Conservation (phyloP, 192 early-diverging fungal genomes). For the Dissophora globulifera region DNA sequence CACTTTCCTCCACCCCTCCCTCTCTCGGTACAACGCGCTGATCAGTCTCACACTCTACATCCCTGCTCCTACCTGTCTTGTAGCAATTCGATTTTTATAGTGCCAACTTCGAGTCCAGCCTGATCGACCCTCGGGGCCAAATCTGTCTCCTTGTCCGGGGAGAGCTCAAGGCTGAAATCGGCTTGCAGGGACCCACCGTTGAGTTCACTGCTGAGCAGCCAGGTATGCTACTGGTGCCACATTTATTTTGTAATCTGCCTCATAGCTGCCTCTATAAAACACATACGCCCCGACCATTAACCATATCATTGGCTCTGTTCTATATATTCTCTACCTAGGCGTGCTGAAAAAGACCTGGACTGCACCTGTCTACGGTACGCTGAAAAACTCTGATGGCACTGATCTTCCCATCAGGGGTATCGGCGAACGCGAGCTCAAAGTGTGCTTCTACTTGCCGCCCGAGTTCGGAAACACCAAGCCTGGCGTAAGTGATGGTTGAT, state of each 20-base stretch:
- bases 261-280: too few species aligned
- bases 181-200: background rate
- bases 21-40: too few species aligned
- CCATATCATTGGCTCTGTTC: background rate
- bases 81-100: background rate
- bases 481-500: constrained; percentile 6
- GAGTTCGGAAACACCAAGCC: background rate
- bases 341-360: background rate
- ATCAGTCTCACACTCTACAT: too few species aligned
- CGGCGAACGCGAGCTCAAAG: background rate
- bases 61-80: too few species aligned
- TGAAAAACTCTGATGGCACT: background rate
- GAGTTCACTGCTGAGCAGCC: background rate
- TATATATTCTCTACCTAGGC: background rate
- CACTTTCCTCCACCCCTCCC: too few species aligned
- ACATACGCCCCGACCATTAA: background rate
- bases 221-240: too few species aligned
- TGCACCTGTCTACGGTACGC: background rate
- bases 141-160: constrained; percentile 16
- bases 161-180: constrained; percentile 1
- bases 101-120: background rate
- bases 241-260: too few species aligned
- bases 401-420: background rate
- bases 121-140: background rate
- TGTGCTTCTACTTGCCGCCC: constrained; percentile 15